Conservation (phyloP, 139 green algal species). For the Chlamydomonas schloesseri region DNA sequence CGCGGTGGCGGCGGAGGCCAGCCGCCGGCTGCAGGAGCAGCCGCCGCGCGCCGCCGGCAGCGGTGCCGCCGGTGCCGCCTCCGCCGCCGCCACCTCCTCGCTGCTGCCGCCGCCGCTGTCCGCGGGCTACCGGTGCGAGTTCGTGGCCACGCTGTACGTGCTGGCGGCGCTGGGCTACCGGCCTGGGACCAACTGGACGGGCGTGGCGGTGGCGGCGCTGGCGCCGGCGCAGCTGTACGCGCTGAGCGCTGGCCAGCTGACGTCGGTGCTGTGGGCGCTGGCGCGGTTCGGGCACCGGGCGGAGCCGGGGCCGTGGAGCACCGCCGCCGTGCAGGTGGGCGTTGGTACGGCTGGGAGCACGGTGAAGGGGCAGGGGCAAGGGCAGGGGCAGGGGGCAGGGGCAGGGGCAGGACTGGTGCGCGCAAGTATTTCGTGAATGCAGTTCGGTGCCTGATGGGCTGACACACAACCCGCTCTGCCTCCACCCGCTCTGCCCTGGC, state of each 20-base stretch:
- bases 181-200: neutral
- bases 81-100: neutral
- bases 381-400: too few species aligned
- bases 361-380: too few species aligned
- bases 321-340: slow-evolving; percentile 1
- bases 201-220: slow-evolving; percentile 10
- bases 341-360: neutral
- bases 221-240: slow-evolving; percentile 7
- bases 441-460: too few species aligned
- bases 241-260: slow-evolving; percentile 14
- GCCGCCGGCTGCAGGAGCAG: neutral
- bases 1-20: neutral
- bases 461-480: too few species aligned
- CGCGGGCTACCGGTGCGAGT: too few species aligned
- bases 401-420: too few species aligned
- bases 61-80: neutral
- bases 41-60: too few species aligned
- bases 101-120: neutral
- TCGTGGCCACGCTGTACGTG: slow-evolving; percentile 22
- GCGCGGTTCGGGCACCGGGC: slow-evolving; percentile 15
- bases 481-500: too few species aligned
- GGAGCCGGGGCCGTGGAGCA: neutral
- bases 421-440: too few species aligned
- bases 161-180: slow-evolving; percentile 40
- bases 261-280: slow-evolving; percentile 15